Evolutionary conservation across 2,329 filamentous ascomycete species (phyloP).

Genomic region (Diaporthe eres): DNA sequence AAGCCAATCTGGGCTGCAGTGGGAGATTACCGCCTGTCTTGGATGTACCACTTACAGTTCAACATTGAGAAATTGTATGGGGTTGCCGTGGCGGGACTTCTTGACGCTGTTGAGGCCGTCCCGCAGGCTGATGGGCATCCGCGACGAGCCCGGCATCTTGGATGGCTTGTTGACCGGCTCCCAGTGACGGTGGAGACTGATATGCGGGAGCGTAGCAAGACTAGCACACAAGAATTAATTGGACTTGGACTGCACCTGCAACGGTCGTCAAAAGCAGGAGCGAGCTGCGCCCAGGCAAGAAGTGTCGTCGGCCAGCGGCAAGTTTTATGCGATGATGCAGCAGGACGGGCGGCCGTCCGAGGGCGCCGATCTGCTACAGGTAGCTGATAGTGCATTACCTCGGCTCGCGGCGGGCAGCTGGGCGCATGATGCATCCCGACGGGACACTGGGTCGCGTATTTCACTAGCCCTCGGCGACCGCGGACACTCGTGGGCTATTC

Average conservation of each 20-base stretch:
- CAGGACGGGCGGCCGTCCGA: slow-evolving; percentile 27
- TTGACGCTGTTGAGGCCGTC: slow-evolving; percentile 75
- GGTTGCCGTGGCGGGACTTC: slow-evolving; percentile 67
- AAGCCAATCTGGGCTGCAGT: neutral
- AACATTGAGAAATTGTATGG: slow-evolving; percentile 73
- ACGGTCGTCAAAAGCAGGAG: neutral
- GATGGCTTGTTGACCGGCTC: neutral
- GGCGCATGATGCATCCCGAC: slow-evolving; percentile 2
- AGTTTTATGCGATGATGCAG: slow-evolving; percentile 36
- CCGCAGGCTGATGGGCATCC: slow-evolving; percentile 79
- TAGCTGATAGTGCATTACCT: slow-evolving; percentile 27
- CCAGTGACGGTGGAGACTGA: slow-evolving; percentile 2
- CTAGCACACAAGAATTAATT: neutral
- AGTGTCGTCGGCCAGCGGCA: slow-evolving; percentile 26
- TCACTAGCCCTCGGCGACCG: slow-evolving; percentile 25
- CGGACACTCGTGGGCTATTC: slow-evolving; percentile 11
- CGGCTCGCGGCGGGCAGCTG: neutral
- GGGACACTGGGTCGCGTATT: neutral
- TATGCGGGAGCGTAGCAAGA: neutral
- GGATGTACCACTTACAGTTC: slow-evolving; percentile 71
- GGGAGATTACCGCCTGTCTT: neutral
- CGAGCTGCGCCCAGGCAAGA: slow-evolving; percentile 4
- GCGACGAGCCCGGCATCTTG: slow-evolving; percentile 75
- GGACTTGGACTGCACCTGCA: neutral
- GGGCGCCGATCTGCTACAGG: slow-evolving; percentile 17